Conservation (phyloP, 116 monocot genomes). For the Zostera marina region DNA sequence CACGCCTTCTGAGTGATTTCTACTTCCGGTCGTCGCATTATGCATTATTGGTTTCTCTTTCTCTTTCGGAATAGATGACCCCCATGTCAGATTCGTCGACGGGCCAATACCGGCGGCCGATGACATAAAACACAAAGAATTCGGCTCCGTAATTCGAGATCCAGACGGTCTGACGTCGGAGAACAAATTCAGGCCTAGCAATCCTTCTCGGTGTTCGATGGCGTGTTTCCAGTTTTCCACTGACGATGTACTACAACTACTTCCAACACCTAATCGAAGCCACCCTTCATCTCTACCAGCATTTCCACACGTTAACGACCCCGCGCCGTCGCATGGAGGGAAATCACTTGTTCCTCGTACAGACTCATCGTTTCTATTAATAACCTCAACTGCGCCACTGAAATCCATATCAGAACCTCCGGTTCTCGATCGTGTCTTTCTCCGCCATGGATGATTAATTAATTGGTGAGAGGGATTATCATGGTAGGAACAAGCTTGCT, state of each 20-base stretch:
- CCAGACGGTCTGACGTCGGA: background rate
- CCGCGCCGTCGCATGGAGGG: background rate
- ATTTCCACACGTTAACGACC: background rate
- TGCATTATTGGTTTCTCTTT: no score
- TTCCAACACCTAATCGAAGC: background rate
- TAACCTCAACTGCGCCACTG: background rate
- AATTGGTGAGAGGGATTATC: background rate
- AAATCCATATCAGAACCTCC: background rate
- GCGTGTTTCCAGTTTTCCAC: background rate
- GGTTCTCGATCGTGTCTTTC: background rate
- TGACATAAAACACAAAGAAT: no score
- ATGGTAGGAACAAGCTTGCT: background rate
- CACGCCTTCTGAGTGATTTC: background rate
- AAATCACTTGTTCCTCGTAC: background rate
- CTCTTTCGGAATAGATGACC: no score
- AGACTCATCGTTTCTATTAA: background rate
- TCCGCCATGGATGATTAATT: slow-evolving; percentile 1
- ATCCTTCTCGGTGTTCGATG: background rate
- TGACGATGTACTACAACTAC: background rate
- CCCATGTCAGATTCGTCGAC: background rate
- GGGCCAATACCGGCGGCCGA: no score
- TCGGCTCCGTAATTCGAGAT: background rate
- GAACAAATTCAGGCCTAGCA: background rate
- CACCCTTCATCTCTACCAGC: slow-evolving; percentile 8
- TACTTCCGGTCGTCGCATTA: no score